A percentile compares a stretch with the other conserved stretches of the same genome.
phyloP scores from a whole-genome alignment of 2,329 filamentous ascomycete species.

The Cordyceps farinosa region DNA sequence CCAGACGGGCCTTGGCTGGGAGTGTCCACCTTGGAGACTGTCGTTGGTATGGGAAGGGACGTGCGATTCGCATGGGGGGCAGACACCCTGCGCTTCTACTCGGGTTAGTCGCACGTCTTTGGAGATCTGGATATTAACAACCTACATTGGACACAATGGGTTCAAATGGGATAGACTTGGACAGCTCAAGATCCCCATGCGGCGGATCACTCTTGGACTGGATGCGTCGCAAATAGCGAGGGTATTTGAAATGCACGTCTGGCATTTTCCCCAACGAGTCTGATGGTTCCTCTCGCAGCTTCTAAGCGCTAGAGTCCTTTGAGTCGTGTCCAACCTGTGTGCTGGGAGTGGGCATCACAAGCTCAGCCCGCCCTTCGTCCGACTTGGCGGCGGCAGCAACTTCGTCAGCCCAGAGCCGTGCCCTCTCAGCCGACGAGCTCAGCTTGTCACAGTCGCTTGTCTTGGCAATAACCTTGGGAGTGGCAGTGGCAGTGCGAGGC shows the following conservation, averaged over 20 bases:
- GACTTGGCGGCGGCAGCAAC: slow-evolving; percentile 27
- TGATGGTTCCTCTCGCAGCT: slow-evolving; percentile 22
- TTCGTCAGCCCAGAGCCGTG: slow-evolving; percentile 30
- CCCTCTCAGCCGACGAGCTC: slow-evolving; percentile 14
- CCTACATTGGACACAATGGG: slow-evolving; percentile 3
- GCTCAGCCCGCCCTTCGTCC: slow-evolving; percentile 8
- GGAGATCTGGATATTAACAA: background rate
- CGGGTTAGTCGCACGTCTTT: background rate
- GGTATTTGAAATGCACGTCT: slow-evolving; percentile 29
- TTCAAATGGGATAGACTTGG: background rate
- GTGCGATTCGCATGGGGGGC: slow-evolving; percentile 7
- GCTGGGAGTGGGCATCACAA: background rate
- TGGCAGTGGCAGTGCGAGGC: slow-evolving; percentile 32
- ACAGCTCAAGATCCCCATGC: slow-evolving; percentile 23
- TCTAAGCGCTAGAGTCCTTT: slow-evolving; percentile 22
- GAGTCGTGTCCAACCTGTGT: background rate
- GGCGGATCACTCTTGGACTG: slow-evolving; percentile 48
- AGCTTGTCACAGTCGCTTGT: slow-evolving; percentile 11
- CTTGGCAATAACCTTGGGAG: background rate
- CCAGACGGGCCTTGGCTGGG: background rate
- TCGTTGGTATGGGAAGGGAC: slow-evolving; percentile 4
- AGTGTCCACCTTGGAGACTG: background rate
- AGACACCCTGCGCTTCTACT: slow-evolving; percentile 12
- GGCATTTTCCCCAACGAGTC: slow-evolving; percentile 22
- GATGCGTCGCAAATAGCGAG: slow-evolving; percentile 42